Evolutionary conservation across 768 basidiomycete genomes (phyloP), one percentile per base, ranked within the genome.

Genomic region (Russula compacta): DNA sequence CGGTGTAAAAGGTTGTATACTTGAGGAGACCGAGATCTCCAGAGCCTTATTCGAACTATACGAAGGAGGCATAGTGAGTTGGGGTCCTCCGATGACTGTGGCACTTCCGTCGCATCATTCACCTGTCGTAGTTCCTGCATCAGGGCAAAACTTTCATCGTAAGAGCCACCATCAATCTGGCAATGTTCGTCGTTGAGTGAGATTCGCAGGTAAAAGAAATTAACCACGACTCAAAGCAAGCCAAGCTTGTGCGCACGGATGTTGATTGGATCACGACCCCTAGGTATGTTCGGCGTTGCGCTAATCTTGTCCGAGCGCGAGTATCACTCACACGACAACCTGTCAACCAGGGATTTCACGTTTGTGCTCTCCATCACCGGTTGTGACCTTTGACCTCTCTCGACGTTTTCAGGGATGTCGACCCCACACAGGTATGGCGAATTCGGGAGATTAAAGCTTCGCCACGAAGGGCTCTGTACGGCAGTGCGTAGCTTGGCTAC

Each of bases 11-110:
- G 71, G 74, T 19, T 75, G 70, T 17, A 76, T 89, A 36, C 68
- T 95, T 9, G 92, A 95, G 73, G 90, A 94, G 69, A 76, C 92
- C 24, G 93, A 95, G 71, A 71, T 86, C 44, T 91, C 88, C 21
- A 77, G 92, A 35, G 90, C 91, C 0, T 73, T 92, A 57, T 95
- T 94, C 65, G 93, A 95, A 71, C 74, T 89, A 9, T 95, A 94
- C 67, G 92, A 94, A 73, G 93, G 92, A 12, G 92, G 85, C 4
- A 84, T 95, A 63, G 89, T 89, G 71, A 65, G 77, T 75, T 2
- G 12, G 43, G 43, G 11, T 8, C 6, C 3, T 52, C 38, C 21
- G 11, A 40, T n/a, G 35, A 35, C 17, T 29, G 11, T 21, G 6
- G 10, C 9, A 12, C 11, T 39, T 57, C n/a, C 38, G 10, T 36